Percentiles rank a stretch among this genome's conserved stretches.
Conservation (phyloP, 345 rosid genomes). For the Moricandia arvensis region DNA sequence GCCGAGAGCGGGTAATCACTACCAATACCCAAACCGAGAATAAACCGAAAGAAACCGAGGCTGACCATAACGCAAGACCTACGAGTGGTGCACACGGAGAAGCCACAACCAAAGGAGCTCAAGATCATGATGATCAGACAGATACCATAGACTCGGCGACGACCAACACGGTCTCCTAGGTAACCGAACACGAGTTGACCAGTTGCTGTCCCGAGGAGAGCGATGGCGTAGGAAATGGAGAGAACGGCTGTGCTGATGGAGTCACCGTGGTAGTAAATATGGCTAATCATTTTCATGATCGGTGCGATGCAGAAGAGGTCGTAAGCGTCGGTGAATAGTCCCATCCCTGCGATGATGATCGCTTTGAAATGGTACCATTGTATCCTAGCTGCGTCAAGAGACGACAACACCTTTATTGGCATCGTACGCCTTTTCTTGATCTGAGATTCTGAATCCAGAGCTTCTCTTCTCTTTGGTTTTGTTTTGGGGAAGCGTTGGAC, state of each 20-base stretch:
- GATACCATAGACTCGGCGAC: conserved; percentile 62
- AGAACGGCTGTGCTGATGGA: conserved; percentile 31
- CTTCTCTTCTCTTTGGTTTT: background rate
- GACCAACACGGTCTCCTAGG: conserved; percentile 62
- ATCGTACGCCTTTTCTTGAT: conserved; percentile 29
- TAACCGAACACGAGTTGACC: conserved; percentile 67
- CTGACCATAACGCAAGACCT: conserved; percentile 53
- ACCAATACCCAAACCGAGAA: conserved; percentile 72
- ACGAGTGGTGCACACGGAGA: conserved; percentile 55
- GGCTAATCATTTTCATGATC: conserved; percentile 48
- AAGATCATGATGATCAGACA: conserved; percentile 56
- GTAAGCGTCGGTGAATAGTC: conserved; percentile 51
- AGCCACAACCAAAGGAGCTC: conserved; percentile 65
- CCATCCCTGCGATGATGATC: conserved; percentile 49
- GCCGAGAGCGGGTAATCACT: conserved; percentile 85
- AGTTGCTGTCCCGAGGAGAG: conserved; percentile 57
- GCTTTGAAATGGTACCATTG: conserved; percentile 54
- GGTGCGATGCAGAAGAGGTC: conserved; percentile 52
- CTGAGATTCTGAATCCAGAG: conserved; percentile 35
- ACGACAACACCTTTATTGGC: conserved; percentile 23
- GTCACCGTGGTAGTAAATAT: conserved; percentile 32
- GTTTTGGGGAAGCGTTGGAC: background rate
- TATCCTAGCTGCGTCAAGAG: conserved; percentile 45
- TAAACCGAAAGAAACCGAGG: conserved; percentile 61
- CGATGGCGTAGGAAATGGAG: conserved; percentile 42